Percentiles rank a stretch among this genome's conserved stretches.
phyloP scores from a whole-genome alignment of 2,329 filamentous ascomycete genomes.

The Alternaria dauci region DNA sequence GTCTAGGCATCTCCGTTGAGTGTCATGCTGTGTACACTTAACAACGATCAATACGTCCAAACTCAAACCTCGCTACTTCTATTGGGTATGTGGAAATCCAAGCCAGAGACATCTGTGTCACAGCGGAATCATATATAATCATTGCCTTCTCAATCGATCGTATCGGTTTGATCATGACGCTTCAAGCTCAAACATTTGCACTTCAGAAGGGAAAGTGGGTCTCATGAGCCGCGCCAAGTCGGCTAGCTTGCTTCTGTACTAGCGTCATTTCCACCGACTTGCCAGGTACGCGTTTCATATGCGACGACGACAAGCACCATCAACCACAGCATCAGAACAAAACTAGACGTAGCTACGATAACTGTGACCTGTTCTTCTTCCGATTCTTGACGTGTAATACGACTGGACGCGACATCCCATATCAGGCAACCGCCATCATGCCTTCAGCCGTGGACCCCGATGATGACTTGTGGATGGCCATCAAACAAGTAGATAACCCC shows the following conservation, averaged over 20 bases:
- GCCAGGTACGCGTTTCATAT: conserved; percentile 33
- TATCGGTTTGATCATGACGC: not conserved
- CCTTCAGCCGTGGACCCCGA: conserved; percentile 53
- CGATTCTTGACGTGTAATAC: not conserved
- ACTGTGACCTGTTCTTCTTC: not conserved
- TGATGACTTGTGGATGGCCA: conserved; percentile 59
- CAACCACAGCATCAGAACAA: conserved; percentile 17
- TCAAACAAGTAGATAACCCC: conserved; percentile 57
- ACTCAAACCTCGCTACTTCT: not conserved
- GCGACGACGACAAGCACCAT: conserved; percentile 11
- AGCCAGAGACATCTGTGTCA: too few relatives aligned
- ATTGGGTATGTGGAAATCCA: not conserved
- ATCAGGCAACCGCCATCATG: conserved; percentile 34
- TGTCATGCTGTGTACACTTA: not conserved
- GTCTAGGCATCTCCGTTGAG: not conserved
- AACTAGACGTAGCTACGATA: not conserved
- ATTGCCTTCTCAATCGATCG: not conserved
- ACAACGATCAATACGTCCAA: not conserved
- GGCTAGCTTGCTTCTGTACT: conserved; percentile 5
- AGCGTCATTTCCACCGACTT: conserved; percentile 11
- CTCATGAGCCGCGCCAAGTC: conserved; percentile 7
- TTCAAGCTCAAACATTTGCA: not conserved
- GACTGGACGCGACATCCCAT: not conserved
- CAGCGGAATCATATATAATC: rapidly evolving
- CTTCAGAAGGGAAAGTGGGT: conserved; percentile 30